phyloP scores from a whole-genome alignment of 768 basidiomycete species.

The Tylopilus felleus region DNA sequence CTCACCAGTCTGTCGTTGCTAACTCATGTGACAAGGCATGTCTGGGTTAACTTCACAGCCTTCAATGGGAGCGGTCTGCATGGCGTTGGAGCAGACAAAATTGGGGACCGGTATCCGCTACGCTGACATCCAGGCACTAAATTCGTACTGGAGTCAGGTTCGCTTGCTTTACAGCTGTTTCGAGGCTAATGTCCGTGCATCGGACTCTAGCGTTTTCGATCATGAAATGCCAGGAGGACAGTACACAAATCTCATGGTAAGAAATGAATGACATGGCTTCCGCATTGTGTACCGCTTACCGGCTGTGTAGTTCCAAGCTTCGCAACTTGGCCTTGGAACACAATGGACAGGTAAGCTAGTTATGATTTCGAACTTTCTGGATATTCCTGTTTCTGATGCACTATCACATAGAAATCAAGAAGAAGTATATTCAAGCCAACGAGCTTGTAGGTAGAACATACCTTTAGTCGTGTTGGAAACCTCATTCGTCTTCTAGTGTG shows the following conservation, averaged over 20 bases:
- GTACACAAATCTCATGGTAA: slow-evolving; percentile 89
- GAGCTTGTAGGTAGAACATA: slow-evolving; percentile 63
- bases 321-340: slow-evolving; percentile 93
- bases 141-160: slow-evolving; percentile 97
- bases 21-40: slow-evolving; percentile 62
- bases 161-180: slow-evolving; percentile 94
- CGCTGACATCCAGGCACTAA: slow-evolving; percentile 95
- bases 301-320: slow-evolving; percentile 84
- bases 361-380: slow-evolving; percentile 2
- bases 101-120: slow-evolving; percentile 96
- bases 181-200: slow-evolving; percentile 96
- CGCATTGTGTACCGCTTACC: slow-evolving; percentile 20
- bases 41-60: slow-evolving; percentile 98
- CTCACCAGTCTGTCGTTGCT: slow-evolving; percentile 3
- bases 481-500: slow-evolving; percentile 56
- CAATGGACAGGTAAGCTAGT: slow-evolving; percentile 88
- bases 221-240: slow-evolving; percentile 99
- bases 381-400: slow-evolving; percentile 7
- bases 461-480: not conserved
- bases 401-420: slow-evolving; percentile 74
- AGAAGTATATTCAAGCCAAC: slow-evolving; percentile 98
- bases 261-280: slow-evolving; percentile 21
- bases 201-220: slow-evolving; percentile 97
- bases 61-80: slow-evolving; percentile 96
- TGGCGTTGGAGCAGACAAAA: slow-evolving; percentile 90